Evolutionary conservation across 495 filamentous ascomycete genomes (phyloP).

Genomic region (Echria macrotheca): DNA sequence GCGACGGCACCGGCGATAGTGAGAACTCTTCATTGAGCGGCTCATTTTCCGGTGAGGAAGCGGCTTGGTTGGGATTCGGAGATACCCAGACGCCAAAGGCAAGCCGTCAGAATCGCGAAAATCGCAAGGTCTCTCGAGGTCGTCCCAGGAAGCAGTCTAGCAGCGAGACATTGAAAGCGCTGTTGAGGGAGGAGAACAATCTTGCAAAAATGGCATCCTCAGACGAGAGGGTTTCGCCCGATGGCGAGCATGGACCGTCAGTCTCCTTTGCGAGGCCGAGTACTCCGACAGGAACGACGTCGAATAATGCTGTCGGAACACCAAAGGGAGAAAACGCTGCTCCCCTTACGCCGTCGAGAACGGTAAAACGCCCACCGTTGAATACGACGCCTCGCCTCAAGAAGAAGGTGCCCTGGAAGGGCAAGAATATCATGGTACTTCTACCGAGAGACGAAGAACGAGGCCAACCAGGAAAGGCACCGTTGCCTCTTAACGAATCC

Average conservation of each 20-base stretch:
- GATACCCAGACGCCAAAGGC: constrained; percentile 36
- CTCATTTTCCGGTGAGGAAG: constrained; percentile 44
- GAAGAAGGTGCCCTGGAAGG: constrained; percentile 60
- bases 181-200: constrained; percentile 33
- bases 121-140: constrained; percentile 37
- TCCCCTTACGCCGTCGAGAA: constrained; percentile 31
- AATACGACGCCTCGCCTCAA: constrained; percentile 41
- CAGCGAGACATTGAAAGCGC: constrained; percentile 58
- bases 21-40: constrained; percentile 59
- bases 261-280: constrained; percentile 14
- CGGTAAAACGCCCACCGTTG: constrained; percentile 20
- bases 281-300: constrained; percentile 25
- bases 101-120: constrained; percentile 30
- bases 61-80: constrained; percentile 37
- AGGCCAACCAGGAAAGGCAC: constrained; percentile 51
- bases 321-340: constrained; percentile 40
- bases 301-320: constrained; percentile 21
- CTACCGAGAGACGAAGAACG: constrained; percentile 65
- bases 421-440: constrained; percentile 66
- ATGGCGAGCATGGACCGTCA: constrained; percentile 25
- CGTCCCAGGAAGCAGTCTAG: constrained; percentile 48
- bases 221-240: constrained; percentile 27
- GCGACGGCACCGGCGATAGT: constrained; percentile 64
- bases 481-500: constrained; percentile 52
- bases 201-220: constrained; percentile 35